Evolutionary conservation across 768 basidiomycete species (phyloP).

Genomic region (Omphalotus guepiniiformis): DNA sequence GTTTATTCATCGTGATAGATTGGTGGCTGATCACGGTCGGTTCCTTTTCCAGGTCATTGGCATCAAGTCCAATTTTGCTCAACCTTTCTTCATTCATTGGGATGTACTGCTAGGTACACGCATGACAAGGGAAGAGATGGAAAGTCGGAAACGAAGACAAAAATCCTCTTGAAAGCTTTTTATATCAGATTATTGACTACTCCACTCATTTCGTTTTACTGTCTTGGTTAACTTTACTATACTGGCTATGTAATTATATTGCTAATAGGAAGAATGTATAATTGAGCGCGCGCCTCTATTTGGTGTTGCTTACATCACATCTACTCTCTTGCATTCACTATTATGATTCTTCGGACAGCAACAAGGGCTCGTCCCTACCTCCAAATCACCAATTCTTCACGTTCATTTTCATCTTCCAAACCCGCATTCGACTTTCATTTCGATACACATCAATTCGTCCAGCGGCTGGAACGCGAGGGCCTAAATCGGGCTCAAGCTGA

Average conservation of each 20-base stretch:
- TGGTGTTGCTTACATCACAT: background rate
- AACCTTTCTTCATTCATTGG: slow-evolving; percentile 97
- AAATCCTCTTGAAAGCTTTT: slow-evolving; percentile 24
- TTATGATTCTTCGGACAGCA: background rate
- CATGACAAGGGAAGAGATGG: slow-evolving; percentile 69
- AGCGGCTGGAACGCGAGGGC: slow-evolving; percentile 85
- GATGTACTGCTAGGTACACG: slow-evolving; percentile 81
- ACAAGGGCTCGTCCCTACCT: background rate
- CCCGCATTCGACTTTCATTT: slow-evolving; percentile 66
- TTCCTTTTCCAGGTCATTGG: slow-evolving; percentile 52
- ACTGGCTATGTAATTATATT: too few species aligned
- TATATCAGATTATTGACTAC: background rate
- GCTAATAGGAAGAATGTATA: background rate
- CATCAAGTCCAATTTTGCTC: slow-evolving; percentile 93
- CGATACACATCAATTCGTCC: slow-evolving; percentile 93
- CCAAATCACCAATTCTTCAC: background rate
- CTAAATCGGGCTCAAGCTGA: slow-evolving; percentile 89
- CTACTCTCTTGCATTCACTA: background rate
- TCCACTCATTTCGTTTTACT: background rate
- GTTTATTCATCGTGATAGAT: background rate
- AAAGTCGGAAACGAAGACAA: slow-evolving; percentile 38
- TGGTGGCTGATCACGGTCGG: slow-evolving; percentile 4
- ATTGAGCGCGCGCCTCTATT: background rate
- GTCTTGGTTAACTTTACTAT: background rate
- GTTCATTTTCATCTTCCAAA: slow-evolving; percentile 1